Evolutionary conservation across 441 rosid species (phyloP).

Genomic region (Theobroma grandiflorum): DNA sequence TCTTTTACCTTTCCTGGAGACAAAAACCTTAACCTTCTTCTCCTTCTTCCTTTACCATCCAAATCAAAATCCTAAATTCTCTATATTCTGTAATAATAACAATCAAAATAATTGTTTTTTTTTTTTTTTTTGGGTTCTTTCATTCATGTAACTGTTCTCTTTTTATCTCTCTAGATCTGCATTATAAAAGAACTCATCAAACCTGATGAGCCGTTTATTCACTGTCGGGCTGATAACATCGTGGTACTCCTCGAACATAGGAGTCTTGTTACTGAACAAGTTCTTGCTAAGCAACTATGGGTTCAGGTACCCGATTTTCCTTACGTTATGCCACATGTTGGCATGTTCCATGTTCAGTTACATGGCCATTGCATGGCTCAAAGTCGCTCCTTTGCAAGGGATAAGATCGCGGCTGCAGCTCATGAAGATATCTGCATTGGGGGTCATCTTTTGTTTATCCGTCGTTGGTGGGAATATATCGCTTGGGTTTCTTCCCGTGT

Average conservation of each 20-base stretch:
- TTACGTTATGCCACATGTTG: conserved; percentile 75
- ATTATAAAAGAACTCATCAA: not conserved
- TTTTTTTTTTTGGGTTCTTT: not conserved
- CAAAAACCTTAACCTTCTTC: not conserved
- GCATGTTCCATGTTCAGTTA: conserved; percentile 70
- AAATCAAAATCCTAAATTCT: conserved; percentile 13
- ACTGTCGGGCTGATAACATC: conserved; percentile 53
- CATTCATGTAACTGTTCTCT: not conserved
- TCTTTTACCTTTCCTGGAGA: too few relatives aligned
- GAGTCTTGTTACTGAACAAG: conserved; percentile 72
- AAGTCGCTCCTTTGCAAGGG: conserved; percentile 60
- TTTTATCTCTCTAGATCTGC: not conserved
- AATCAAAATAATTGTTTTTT: not conserved
- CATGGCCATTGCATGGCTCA: conserved; percentile 56
- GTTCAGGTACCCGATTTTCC: conserved; percentile 74
- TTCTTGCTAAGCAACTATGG: conserved; percentile 72
- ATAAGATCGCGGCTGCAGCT: conserved; percentile 56
- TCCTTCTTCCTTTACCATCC: not conserved
- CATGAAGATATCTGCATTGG: conserved; percentile 63
- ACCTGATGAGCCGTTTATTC: conserved; percentile 43
- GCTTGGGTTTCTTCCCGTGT: conserved; percentile 63
- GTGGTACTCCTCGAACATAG: conserved; percentile 77
- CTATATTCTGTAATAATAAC: not conserved
- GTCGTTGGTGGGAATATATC: conserved; percentile 74
- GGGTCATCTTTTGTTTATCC: conserved; percentile 65